phyloP scores from a whole-genome alignment of 1,284 basidiomycete species.

The Prillingera fragicola region DNA sequence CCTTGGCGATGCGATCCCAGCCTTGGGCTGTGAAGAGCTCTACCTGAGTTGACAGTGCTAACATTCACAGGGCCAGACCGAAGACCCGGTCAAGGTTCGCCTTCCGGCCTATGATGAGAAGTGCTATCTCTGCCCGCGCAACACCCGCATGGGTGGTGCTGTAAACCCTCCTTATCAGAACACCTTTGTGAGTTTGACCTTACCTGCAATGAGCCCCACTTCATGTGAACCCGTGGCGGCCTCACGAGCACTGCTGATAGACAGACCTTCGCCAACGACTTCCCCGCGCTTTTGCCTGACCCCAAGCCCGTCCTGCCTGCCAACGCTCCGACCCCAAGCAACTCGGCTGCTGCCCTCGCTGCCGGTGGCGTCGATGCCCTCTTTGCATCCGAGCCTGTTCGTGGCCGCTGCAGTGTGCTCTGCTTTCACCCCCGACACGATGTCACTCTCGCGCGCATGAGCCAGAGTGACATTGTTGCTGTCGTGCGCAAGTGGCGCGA shows the following conservation, averaged over 20 bases:
- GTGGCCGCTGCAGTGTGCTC: constrained; percentile 83
- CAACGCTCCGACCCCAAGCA: constrained; percentile 42
- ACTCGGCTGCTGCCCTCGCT: constrained; percentile 39
- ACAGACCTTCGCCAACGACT: constrained; percentile 75
- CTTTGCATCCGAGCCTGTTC: constrained; percentile 64
- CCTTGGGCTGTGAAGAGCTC: background rate
- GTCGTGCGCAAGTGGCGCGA: constrained; percentile 72
- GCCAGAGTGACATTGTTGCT: constrained; percentile 57
- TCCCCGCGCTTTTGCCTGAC: constrained; percentile 66
- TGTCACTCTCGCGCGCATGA: constrained; percentile 75
- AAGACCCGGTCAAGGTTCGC: constrained; percentile 55
- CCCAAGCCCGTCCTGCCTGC: constrained; percentile 15
- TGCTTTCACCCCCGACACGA: constrained; percentile 87
- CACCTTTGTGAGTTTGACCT: constrained; percentile 57
- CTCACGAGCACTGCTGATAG: too few relatives aligned
- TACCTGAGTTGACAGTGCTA: background rate
- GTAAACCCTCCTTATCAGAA: constrained; percentile 64
- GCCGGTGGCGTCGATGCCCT: constrained; percentile 56
- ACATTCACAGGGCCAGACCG: constrained; percentile 79
- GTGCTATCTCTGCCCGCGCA: constrained; percentile 90
- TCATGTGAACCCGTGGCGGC: too few relatives aligned
- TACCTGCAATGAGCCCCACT: too few relatives aligned
- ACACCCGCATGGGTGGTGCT: constrained; percentile 67
- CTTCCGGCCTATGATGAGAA: constrained; percentile 67
- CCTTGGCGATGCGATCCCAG: too few relatives aligned